Base-by-base conservation (phyloP, 2,329 filamentous ascomycete genomes). In the Pseudonectria buxi region DNA sequence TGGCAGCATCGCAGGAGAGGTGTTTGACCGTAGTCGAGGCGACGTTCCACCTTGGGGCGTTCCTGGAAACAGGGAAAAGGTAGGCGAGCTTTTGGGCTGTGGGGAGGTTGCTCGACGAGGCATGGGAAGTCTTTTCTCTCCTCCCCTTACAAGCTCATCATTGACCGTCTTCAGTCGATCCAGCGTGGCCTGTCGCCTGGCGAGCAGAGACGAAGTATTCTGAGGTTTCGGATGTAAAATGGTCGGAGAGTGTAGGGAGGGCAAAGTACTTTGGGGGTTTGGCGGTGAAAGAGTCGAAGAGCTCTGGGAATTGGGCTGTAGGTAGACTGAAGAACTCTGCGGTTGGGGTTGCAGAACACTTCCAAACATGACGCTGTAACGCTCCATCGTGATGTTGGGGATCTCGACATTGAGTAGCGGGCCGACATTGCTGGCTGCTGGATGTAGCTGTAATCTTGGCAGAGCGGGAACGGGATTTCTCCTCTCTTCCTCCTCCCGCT, bases 291-390 rank as follows among this genome's bases (percentile, higher is more conserved):
- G n/a, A n/a, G n/a, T n/a, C 18, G 18, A 22, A 9, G 18, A 22
- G 18, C 18, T 22, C 9, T 22, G 18, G 18, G 9, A 6, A 22
- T 22, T 22, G 9, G 18, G 18, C 9, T 22, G 18, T 22, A 22
- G 18, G 9, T 5, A 22, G 18, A 9, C 5, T 22, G 5, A 9
- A 22, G 18, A 22, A 9, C 5, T 39, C 6, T 45, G 34, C 10
- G 36, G 49, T 26, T 59, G 57, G 7, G 59, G 58, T 41, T 76
- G 73, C 16, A 95, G 65, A 6, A 95, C 69, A 26, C 75, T 76
- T 36, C 81, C 78, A 54, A 96, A 95, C 89, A 95, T 95, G 46
- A 95, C 76, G 49, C 88, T 95, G 50, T 95, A 96, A 32, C 90
- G 72, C 56, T 95, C 90, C 71, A 96, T 71, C 43, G 83, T 78